Conservation (phyloP, 2,329 filamentous ascomycete genomes). For the Trichoderma sp. region DNA sequence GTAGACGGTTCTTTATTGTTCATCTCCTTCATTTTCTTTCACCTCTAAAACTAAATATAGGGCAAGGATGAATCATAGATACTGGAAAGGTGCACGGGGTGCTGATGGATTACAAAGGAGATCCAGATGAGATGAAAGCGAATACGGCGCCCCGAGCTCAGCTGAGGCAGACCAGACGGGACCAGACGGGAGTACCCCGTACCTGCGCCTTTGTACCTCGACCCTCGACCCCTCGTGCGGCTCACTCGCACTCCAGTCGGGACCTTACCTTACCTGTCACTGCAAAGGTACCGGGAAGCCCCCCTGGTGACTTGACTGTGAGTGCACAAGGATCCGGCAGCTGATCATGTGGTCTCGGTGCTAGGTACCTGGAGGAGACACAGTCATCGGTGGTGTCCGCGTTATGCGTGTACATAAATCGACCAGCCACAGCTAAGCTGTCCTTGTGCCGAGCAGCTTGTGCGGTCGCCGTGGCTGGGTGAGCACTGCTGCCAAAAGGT, state of each 20-base stretch:
- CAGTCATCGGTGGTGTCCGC: background rate
- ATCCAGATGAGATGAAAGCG: background rate
- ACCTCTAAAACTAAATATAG: background rate
- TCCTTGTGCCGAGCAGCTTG: background rate
- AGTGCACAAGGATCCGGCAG: background rate
- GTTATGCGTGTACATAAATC: background rate
- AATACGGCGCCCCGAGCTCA: conserved; percentile 1
- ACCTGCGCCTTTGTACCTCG: background rate
- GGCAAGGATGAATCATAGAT: background rate
- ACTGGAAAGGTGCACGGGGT: background rate
- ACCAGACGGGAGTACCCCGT: background rate
- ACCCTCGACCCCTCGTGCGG: background rate
- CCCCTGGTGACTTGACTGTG: conserved; percentile 3
- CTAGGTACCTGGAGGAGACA: background rate
- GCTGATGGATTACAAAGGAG: background rate
- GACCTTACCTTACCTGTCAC: background rate
- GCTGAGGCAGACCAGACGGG: background rate
- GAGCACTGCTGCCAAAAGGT: background rate
- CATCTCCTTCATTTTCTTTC: background rate
- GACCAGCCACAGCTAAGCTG: background rate
- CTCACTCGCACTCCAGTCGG: background rate
- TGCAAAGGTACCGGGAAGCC: background rate
- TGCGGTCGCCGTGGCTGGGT: background rate
- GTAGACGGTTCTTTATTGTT: background rate
- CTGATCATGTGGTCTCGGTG: conserved; percentile 13